phyloP scores from a whole-genome alignment of 306 rosid genomes.

The Acacia melanoxylon region DNA sequence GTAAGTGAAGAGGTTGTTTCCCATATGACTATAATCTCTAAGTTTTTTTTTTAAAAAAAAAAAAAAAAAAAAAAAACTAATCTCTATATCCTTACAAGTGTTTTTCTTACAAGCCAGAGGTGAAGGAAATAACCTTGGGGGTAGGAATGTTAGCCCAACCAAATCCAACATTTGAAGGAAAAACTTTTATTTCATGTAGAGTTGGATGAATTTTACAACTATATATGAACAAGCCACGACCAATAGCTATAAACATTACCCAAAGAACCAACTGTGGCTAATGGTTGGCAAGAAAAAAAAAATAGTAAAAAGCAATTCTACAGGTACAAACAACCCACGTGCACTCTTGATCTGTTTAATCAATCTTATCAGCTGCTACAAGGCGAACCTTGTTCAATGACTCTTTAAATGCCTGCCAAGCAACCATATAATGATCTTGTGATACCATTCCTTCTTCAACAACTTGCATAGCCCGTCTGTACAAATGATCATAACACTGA shows the following conservation, averaged over 20 bases:
- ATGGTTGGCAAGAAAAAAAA: neutral
- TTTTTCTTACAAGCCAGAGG: neutral
- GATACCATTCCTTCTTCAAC: constrained; percentile 91
- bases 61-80: no score
- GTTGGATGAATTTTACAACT: constrained; percentile 14
- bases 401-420: constrained; percentile 92
- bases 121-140: neutral
- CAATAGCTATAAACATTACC: neutral
- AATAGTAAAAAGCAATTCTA: constrained; percentile 16
- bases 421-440: constrained; percentile 78
- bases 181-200: neutral
- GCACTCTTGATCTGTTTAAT: constrained; percentile 38
- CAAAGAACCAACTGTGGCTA: neutral
- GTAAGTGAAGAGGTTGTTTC: no score
- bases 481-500: constrained; percentile 94
- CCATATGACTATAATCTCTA: no score
- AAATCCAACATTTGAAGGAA: neutral
- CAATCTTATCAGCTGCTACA: constrained; percentile 70
- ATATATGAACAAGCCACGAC: neutral
- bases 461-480: constrained; percentile 84
- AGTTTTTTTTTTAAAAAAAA: no score
- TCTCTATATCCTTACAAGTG: no score
- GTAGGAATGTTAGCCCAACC: neutral
- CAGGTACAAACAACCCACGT: constrained; percentile 10
- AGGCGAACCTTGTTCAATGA: constrained; percentile 82